Conservation (phyloP, 306 rosid species). For the Alnus rubra region DNA sequence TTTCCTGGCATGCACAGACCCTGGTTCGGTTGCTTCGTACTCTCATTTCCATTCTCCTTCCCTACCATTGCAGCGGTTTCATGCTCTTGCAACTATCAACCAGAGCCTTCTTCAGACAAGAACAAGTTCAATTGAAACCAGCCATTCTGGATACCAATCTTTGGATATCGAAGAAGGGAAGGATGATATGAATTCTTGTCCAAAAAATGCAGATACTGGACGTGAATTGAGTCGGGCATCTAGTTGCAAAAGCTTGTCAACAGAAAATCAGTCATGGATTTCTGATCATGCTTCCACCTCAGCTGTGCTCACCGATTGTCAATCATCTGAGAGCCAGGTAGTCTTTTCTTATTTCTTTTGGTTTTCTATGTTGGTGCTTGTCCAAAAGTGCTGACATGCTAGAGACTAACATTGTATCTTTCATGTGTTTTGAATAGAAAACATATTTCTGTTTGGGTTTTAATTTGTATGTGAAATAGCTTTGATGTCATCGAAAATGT, state of each 20-base stretch:
- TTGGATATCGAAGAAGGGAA: slow-evolving; percentile 49
- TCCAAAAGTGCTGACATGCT: not conserved
- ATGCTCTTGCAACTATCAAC: slow-evolving; percentile 75
- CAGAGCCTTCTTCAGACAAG: slow-evolving; percentile 46
- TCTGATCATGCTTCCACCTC: slow-evolving; percentile 49
- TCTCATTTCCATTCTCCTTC: slow-evolving; percentile 58
- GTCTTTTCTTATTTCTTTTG: slow-evolving; percentile 22
- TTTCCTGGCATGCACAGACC: slow-evolving; percentile 45
- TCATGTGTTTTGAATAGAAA: not conserved
- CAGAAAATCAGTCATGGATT: slow-evolving; percentile 49
- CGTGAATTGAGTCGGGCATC: slow-evolving; percentile 43
- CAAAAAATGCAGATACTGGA: slow-evolving; percentile 44
- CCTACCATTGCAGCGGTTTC: slow-evolving; percentile 70
- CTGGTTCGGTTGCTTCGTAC: slow-evolving; percentile 46
- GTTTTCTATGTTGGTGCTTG: slow-evolving; percentile 16
- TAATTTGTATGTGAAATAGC: not conserved
- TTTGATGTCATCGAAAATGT: not conserved
- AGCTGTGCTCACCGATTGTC: slow-evolving; percentile 33
- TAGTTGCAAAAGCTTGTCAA: slow-evolving; percentile 50
- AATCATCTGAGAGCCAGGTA: slow-evolving; percentile 69
- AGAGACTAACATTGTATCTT: not conserved
- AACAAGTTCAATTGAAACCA: slow-evolving; percentile 32
- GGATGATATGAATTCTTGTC: slow-evolving; percentile 37
- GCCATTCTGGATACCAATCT: slow-evolving; percentile 56
- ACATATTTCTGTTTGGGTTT: not conserved